Evolutionary conservation across 73 alveolate genomes (phyloP).

Genomic region (Symbiodinium pilosum): DNA sequence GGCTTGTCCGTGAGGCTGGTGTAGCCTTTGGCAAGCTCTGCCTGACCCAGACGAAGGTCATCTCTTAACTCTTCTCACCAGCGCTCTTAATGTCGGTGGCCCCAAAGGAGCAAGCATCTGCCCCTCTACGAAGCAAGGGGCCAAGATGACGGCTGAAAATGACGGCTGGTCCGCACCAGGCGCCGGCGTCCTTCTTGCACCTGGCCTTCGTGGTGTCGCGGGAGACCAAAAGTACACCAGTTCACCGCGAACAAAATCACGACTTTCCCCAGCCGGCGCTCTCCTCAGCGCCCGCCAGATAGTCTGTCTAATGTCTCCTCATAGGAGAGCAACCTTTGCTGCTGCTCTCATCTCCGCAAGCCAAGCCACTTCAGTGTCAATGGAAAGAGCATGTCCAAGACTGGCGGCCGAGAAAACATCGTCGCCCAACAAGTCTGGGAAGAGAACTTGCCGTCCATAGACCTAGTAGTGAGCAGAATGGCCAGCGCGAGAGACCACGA

Average conservation of each 20-base stretch:
- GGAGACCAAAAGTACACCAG: constrained; percentile 41
- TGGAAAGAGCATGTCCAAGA: neutral
- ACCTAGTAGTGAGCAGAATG: neutral
- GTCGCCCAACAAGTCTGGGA: neutral
- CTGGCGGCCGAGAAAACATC: neutral
- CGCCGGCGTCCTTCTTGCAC: neutral
- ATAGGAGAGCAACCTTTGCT: neutral
- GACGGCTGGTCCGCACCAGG: constrained; percentile 9
- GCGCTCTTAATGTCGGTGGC: neutral
- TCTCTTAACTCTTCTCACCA: neutral
- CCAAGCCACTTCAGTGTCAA: neutral
- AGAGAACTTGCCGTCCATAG: neutral
- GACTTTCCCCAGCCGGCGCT: neutral
- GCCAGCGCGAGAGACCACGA: neutral
- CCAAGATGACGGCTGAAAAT: neutral
- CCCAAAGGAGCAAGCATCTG: neutral
- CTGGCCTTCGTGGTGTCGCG: neutral
- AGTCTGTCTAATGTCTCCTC: neutral
- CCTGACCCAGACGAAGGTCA: no score
- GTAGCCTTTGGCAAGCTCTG: neutral
- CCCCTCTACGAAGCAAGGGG: neutral
- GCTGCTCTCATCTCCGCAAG: constrained; percentile 5
- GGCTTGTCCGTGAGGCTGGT: neutral
- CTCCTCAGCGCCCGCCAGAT: neutral
- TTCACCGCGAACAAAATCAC: neutral